Evolutionary conservation across 176 grass and related monocot genomes (phyloP), one percentile per base, ranked within the genome.

Genomic region (Cenchrus fungigraminus): DNA sequence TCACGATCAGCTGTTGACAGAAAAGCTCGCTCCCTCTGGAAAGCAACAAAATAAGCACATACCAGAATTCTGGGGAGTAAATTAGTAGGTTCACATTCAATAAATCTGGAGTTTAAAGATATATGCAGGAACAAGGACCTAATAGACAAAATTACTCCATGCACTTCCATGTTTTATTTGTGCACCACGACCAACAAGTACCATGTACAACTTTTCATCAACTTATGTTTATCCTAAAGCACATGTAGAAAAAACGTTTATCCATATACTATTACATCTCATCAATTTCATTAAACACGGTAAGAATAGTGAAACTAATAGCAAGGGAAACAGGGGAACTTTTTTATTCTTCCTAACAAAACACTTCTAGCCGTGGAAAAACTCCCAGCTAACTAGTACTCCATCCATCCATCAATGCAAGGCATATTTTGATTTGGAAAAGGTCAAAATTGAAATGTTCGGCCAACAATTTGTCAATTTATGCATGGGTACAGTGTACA

Each of bases 1-100:
- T 98, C 92, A 9, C 87, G 85, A 53, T 93, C 95, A 78, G 78
- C 53, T 83, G 87, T 92, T 8, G 71, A 29, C 31, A 54, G 83
- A 79, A 91, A 91, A 86, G 86, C 8, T 72, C 88, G 89, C 14
- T 95, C 84, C 86, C 89, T 95, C 95, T 98, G 88, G 79, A 90
- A 16, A 89, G 56, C 49, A 56, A 85, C 17, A 55, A 5, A 67
- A 71, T 28, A 62, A 62, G 20, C n/a, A 28, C 59, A 28, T 28
- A 62, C 22, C n/a, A 62, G 59, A 62, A 62, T 62, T 62, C n/a
- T 25, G n/a, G 9, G n/a, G 4, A 8, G 53, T 60, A 82, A 57
- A 9, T 53, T 55, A 20, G 70, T 19, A 19, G 42, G 44, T 25
- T 79, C n/a, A 80, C 73, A 66, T 72, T 12, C 58, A 40, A 40